Percentiles rank a stretch among this genome's conserved stretches.
Conservation (phyloP, 208 protist species). For the Novymonas esmeraldas region DNA sequence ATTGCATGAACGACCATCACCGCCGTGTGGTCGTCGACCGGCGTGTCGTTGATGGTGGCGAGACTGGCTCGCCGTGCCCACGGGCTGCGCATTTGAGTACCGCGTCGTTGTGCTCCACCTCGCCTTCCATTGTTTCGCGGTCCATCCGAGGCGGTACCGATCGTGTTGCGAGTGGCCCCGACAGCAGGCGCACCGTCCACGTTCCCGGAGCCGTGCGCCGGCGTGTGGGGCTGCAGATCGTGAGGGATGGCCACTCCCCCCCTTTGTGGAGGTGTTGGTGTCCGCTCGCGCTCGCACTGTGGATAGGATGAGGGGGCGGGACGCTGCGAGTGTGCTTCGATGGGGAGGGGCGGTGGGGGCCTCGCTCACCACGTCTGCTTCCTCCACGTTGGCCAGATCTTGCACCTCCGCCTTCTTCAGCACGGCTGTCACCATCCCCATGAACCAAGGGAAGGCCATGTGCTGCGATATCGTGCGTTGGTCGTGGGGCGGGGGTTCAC, state of each 20-base stretch:
- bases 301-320: background rate
- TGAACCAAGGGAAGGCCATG: background rate
- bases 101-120: slow-evolving; percentile 11
- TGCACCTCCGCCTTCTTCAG: background rate
- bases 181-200: too few species aligned
- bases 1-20: slow-evolving; percentile 5
- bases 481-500: background rate
- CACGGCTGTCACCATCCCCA: background rate
- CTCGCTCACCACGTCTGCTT: background rate
- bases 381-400: background rate
- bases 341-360: background rate
- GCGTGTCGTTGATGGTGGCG: slow-evolving; percentile 2
- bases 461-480: background rate
- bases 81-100: slow-evolving; percentile 12
- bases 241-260: background rate
- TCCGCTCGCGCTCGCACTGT: background rate
- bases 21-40: background rate
- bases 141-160: too few species aligned
- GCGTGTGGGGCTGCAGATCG: background rate
- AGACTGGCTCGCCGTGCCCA: slow-evolving; percentile 8
- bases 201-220: too few species aligned
- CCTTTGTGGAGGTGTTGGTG: background rate
- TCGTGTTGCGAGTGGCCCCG: too few species aligned
- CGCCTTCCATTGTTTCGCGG: background rate
- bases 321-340: background rate